Base-by-base conservation (phyloP, 345 rosid species). In the Boechera divaricarpa region DNA sequence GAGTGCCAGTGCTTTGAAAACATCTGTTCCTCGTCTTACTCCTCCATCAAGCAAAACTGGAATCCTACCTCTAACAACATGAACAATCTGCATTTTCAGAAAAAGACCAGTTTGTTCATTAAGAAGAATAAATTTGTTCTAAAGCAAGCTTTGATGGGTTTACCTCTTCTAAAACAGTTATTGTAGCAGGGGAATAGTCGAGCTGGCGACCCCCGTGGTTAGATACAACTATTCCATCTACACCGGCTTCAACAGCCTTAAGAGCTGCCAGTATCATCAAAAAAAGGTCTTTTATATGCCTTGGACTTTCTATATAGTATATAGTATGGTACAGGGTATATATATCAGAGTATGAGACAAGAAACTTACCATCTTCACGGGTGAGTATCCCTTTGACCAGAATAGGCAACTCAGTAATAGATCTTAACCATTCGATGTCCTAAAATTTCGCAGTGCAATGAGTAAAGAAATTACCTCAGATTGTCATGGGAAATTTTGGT, bases 11-110 rank as follows among this genome's bases (percentile, higher is more conserved):
- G 98, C 95, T 82, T 92, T 92, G 87, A 94, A 90, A 77, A 94
- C 82, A 70, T 94, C 93, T 0, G 97, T 92, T 67, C 97, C 98
- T 54, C 92, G 81, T 77, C 93, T 75, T 36, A 92, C 82, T 75
- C 97, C 98, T 72, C 97, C 98, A 79, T 94, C 97, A 36, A 92
- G 36, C 21, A 92, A 83, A 47, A 94, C 93, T 0, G 95, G 97
- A 76, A 92, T 67, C 71, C 79, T 89, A 56, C 98, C 92, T 80
- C 79, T 70, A 29, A 92, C 91, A 16, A 85, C 95, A 1, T 80
- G 83, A 70, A 89, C 97, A 73, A 94, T 83, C 97, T 92, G 82
- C 72, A 79, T 42, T 45, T 57, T 2, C 64, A 74, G 54, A 26
- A 45, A 57, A 10, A 28, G 9, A 28, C 3, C 33, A 48, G n/a